phyloP scores from a whole-genome alignment of 768 basidiomycete genomes.

The Lyophyllum semitale region DNA sequence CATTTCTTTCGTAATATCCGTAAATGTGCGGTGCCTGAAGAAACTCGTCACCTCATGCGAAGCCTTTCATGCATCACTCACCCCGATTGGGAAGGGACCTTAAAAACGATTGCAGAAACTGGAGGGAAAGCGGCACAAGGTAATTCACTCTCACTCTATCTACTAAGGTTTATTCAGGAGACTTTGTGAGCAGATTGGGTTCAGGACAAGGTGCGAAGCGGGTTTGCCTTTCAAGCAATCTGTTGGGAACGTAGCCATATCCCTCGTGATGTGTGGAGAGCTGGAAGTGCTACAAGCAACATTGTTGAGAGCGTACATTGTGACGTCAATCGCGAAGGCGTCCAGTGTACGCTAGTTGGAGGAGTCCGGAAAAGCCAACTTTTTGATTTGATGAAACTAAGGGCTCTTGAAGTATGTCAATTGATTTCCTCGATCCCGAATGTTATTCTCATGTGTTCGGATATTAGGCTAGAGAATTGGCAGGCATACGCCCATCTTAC shows the following conservation, averaged over 20 bases:
- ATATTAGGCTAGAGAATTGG: not conserved
- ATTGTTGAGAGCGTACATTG: slow-evolving; percentile 14
- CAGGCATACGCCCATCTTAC: not conserved
- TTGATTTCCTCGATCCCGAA: too few relatives aligned
- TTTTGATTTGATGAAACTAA: too few relatives aligned
- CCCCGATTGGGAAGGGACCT: not conserved
- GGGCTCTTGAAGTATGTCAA: not conserved
- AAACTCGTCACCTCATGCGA: not conserved
- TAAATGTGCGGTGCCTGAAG: not conserved
- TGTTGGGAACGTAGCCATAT: slow-evolving; percentile 23
- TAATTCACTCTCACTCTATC: not conserved
- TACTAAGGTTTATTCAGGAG: not conserved
- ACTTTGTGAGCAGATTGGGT: slow-evolving; percentile 17
- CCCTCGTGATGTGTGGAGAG: slow-evolving; percentile 18
- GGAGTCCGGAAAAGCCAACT: slow-evolving; percentile 16
- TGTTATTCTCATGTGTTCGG: too few relatives aligned
- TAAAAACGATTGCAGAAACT: too few relatives aligned
- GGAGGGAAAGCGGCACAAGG: not conserved
- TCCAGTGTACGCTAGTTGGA: slow-evolving; percentile 17
- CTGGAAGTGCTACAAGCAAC: slow-evolving; percentile 14
- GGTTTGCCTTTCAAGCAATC: slow-evolving; percentile 14
- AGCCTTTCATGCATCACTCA: not conserved
- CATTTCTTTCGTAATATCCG: not conserved
- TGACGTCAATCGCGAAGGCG: slow-evolving; percentile 20
- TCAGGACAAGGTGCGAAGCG: slow-evolving; percentile 6